Conservation (phyloP, 2,329 filamentous ascomycete species). For the Xylaria sp. region DNA sequence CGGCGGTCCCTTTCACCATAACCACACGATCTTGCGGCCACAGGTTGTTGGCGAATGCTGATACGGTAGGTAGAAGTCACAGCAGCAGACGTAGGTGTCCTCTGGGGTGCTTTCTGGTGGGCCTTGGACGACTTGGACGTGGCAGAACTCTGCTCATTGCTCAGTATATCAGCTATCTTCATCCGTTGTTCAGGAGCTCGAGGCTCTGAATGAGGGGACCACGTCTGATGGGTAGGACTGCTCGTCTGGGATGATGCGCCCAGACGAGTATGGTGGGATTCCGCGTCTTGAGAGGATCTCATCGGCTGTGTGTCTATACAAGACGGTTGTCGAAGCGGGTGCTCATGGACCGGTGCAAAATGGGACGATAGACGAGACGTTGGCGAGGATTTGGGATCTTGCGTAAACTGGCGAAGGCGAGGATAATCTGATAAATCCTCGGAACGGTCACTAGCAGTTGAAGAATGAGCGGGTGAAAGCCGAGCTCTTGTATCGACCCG, state of each 20-base stretch:
- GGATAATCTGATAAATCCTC: conserved; percentile 39
- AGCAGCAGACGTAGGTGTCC: conserved; percentile 29
- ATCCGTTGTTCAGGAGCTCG: conserved; percentile 46
- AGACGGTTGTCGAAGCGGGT: conserved; percentile 31
- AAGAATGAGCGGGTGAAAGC: conserved; percentile 39
- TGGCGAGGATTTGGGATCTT: conserved; percentile 39
- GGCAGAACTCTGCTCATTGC: conserved; percentile 41
- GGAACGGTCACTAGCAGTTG: conserved; percentile 38
- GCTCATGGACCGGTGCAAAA: conserved; percentile 31
- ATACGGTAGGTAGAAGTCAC: conserved; percentile 57
- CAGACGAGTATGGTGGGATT: conserved; percentile 35
- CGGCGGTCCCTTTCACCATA: conserved; percentile 85
- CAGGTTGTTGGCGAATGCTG: conserved; percentile 78
- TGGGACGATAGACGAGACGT: conserved; percentile 35
- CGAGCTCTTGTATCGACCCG: conserved; percentile 34
- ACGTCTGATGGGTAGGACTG: conserved; percentile 37
- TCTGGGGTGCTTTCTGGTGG: conserved; percentile 42
- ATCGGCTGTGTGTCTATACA: conserved; percentile 37
- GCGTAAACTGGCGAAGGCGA: conserved; percentile 35
- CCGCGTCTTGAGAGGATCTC: conserved; percentile 36
- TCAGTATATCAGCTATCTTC: conserved; percentile 48
- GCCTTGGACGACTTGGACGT: conserved; percentile 39
- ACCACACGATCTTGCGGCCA: conserved; percentile 81
- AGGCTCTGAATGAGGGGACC: conserved; percentile 41
- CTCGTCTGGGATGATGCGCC: conserved; percentile 37